Conservation (phyloP, 768 basidiomycete species). For the Trametes gibbosa region DNA sequence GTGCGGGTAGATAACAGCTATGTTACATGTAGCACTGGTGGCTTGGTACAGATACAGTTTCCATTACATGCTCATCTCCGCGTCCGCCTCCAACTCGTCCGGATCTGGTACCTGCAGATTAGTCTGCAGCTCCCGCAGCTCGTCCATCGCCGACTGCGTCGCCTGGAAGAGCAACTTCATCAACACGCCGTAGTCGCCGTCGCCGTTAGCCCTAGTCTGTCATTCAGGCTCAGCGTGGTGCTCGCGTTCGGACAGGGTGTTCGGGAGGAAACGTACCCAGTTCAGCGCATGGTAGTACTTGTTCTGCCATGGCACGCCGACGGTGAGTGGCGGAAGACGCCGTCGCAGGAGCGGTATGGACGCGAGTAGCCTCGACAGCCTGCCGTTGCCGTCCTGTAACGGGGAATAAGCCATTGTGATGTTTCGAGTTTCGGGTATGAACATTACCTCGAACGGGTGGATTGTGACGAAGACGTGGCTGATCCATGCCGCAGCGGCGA, state of each 20-base stretch:
- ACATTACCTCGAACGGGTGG: slow-evolving; percentile 15
- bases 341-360: slow-evolving; percentile 11
- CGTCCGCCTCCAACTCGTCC: background rate
- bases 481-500: slow-evolving; percentile 15
- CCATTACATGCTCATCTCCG: background rate
- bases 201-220: slow-evolving; percentile 9
- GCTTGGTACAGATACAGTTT: too few relatives aligned
- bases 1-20: too few relatives aligned
- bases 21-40: too few relatives aligned
- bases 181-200: slow-evolving; percentile 13
- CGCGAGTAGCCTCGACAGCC: slow-evolving; percentile 13
- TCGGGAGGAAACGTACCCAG: background rate
- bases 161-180: slow-evolving; percentile 10
- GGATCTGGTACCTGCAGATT: background rate
- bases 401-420: background rate
- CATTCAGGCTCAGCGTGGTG: too few relatives aligned
- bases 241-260: too few relatives aligned
- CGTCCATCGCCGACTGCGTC: slow-evolving; percentile 8
- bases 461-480: slow-evolving; percentile 17
- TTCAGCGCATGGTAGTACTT: slow-evolving; percentile 10
- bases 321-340: slow-evolving; percentile 5
- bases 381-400: slow-evolving; percentile 15
- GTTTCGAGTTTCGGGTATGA: too few relatives aligned
- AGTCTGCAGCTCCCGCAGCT: slow-evolving; percentile 2
- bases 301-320: slow-evolving; percentile 4